Conservation (phyloP, 176 grass and related monocot genomes). For the Aegilops speltoides region DNA sequence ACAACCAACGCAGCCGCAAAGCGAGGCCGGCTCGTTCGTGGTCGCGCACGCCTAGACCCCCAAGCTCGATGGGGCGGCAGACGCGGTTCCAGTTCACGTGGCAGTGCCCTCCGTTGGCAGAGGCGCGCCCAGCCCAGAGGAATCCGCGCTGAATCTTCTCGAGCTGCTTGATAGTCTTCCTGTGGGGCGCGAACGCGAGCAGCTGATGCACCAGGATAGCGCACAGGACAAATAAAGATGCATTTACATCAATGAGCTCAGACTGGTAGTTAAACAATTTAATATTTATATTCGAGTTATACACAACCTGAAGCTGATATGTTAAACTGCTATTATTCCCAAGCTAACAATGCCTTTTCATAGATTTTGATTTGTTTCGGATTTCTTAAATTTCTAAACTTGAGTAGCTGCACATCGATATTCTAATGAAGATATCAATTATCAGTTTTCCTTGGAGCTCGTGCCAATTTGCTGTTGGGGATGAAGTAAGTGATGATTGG, state of each 20-base stretch:
- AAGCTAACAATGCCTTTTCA: constrained; percentile 3
- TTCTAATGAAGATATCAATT: constrained; percentile 13
- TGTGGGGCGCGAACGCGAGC: too few species aligned
- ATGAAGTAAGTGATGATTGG: constrained; percentile 50
- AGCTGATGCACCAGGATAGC: too few species aligned
- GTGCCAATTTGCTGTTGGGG: constrained; percentile 43
- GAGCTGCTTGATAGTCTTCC: too few species aligned
- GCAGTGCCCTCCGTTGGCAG: too few species aligned
- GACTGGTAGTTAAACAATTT: constrained; percentile 12
- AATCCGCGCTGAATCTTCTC: too few species aligned
- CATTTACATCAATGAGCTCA: neutral
- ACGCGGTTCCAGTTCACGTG: too few species aligned
- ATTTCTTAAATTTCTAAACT: neutral
- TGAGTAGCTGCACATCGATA: constrained; percentile 5
- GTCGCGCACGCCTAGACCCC: too few species aligned
- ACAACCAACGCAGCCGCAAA: too few species aligned
- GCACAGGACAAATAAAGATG: neutral
- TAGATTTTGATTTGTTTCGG: constrained; percentile 10
- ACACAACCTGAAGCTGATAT: constrained; percentile 5
- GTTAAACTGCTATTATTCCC: neutral
- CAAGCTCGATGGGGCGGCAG: too few species aligned
- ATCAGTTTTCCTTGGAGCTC: constrained; percentile 46
- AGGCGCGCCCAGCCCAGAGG: too few species aligned
- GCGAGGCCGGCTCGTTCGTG: too few species aligned
- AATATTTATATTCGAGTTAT: neutral